A percentile compares a stretch with the other conserved stretches of the same genome.
phyloP scores from a whole-genome alignment of 768 basidiomycete species.

The Kwoniella bestiolae region DNA sequence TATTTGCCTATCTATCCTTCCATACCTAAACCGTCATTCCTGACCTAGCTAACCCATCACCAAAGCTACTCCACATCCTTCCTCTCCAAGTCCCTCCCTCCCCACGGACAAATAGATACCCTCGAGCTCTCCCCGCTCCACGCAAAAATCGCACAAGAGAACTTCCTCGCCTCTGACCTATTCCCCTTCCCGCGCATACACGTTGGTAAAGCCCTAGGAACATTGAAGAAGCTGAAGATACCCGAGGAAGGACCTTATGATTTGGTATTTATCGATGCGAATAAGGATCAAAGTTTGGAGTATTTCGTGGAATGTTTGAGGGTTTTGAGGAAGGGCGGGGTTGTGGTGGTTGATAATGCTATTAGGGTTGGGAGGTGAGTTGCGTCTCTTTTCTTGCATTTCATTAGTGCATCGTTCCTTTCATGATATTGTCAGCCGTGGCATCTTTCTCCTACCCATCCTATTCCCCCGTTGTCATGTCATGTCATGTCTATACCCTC shows the following conservation, averaged over 20 bases:
- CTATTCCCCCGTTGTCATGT: neutral
- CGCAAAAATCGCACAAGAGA: slow-evolving; percentile 64
- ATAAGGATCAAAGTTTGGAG: slow-evolving; percentile 64
- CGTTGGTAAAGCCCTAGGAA: slow-evolving; percentile 58
- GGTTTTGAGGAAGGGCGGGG: slow-evolving; percentile 65
- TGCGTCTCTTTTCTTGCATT: no score
- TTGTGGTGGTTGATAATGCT: slow-evolving; percentile 60
- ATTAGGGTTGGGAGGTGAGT: slow-evolving; percentile 44
- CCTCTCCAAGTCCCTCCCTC: slow-evolving; percentile 53
- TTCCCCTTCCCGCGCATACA: slow-evolving; percentile 62
- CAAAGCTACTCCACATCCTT: slow-evolving; percentile 55
- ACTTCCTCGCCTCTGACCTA: slow-evolving; percentile 65
- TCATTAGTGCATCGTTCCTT: no score
- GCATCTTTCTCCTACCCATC: no score
- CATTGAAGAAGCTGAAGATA: slow-evolving; percentile 21
- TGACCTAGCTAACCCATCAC: neutral
- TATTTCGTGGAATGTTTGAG: slow-evolving; percentile 70
- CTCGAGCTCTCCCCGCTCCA: slow-evolving; percentile 53
- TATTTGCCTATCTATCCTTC: no score
- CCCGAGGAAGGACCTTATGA: slow-evolving; percentile 61
- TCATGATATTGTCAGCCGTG: no score
- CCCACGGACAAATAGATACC: slow-evolving; percentile 55
- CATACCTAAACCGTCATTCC: no score
- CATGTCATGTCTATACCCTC: neutral
- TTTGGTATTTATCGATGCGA: slow-evolving; percentile 73